These are phyloP conservation scores for Boletus sp. DNA, from an alignment of 768 basidiomycete species.

Conservation along the genomic window DNA sequence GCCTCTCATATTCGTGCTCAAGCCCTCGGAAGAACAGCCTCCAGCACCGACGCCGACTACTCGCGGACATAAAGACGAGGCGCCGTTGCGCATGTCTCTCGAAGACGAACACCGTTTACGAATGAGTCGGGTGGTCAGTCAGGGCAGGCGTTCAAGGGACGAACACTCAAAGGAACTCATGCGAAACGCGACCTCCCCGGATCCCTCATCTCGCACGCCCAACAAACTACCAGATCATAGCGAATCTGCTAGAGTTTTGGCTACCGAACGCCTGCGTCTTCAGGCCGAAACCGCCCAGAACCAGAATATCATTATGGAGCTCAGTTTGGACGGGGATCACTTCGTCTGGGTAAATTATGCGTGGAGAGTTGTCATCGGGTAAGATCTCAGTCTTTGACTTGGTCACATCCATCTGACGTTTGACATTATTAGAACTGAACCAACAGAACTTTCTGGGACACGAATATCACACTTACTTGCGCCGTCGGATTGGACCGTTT, in stretches of 20 bases:
- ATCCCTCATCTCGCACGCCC: constrained; percentile 33
- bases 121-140: constrained; percentile 46
- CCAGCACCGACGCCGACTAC: constrained; percentile 39
- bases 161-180: constrained; percentile 52
- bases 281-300: constrained; percentile 95
- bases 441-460: constrained; percentile 70
- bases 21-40: constrained; percentile 67
- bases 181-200: constrained; percentile 35
- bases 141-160: constrained; percentile 54
- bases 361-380: constrained; percentile 91
- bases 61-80: constrained; percentile 32
- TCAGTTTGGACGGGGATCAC: constrained; percentile 90
- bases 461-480: constrained; percentile 81
- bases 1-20: constrained; percentile 89
- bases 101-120: constrained; percentile 41
- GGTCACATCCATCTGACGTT: constrained; percentile 8
- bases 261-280: constrained; percentile 81
- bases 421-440: constrained; percentile 60
- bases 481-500: constrained; percentile 75
- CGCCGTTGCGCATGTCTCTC: constrained; percentile 35
- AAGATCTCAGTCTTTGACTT: constrained; percentile 28
- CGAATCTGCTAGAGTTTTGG: constrained; percentile 80
- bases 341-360: constrained; percentile 96
- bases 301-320: constrained; percentile 94
- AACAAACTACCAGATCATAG: constrained; percentile 53